phyloP scores from a whole-genome alignment of 495 filamentous ascomycete species.

The Hypoxylon rickii region DNA sequence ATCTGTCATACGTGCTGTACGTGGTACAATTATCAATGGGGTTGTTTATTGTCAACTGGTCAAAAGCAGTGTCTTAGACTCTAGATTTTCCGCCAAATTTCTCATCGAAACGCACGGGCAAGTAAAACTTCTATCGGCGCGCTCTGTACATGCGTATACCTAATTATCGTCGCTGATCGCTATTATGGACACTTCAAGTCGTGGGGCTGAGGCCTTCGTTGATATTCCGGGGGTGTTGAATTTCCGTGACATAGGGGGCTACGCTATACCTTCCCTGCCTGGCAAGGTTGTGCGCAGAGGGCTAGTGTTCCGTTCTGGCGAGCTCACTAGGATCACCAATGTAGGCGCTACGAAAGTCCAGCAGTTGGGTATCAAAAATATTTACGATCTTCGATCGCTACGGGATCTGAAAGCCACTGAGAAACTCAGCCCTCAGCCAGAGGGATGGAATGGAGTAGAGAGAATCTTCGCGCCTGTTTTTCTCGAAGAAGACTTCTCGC shows the following conservation, averaged over 20 bases:
- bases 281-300: constrained; percentile 44
- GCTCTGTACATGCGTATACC: no score
- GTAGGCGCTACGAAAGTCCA: constrained; percentile 54
- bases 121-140: no score
- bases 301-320: constrained; percentile 59
- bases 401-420: constrained; percentile 41
- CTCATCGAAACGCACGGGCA: no score
- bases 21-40: no score
- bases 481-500: constrained; percentile 54
- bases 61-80: no score
- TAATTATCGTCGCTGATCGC: background rate
- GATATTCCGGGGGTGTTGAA: constrained; percentile 55
- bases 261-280: constrained; percentile 37
- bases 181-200: constrained; percentile 4
- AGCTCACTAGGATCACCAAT: constrained; percentile 50
- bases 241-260: constrained; percentile 60
- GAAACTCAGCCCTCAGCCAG: constrained; percentile 27
- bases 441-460: constrained; percentile 49
- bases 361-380: constrained; percentile 56
- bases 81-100: no score
- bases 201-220: constrained; percentile 50
- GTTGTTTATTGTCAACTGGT: no score
- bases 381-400: constrained; percentile 66
- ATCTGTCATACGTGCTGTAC: no score
- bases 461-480: constrained; percentile 60